Evolutionary conservation across 23 red algal genomes (phyloP).

Genomic region (Gracilaria domingensis): DNA sequence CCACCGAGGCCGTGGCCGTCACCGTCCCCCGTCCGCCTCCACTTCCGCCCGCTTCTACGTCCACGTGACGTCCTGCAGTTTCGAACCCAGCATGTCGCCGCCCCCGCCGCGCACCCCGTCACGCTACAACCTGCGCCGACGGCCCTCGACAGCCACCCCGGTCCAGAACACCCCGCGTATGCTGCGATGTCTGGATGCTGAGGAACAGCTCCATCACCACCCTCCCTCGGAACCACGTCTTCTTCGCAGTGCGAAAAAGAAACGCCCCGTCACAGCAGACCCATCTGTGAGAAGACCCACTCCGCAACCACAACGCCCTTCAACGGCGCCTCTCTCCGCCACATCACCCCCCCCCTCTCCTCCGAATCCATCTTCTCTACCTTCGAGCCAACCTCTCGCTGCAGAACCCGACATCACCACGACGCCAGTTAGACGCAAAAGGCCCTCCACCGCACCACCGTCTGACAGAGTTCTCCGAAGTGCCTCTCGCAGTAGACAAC

Average conservation of each 20-base stretch:
- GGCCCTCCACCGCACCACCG: slow-evolving; percentile 19
- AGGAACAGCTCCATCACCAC: background rate
- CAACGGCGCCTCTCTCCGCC: background rate
- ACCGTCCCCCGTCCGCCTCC: background rate
- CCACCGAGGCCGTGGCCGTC: too few species aligned
- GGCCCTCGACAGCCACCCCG: slow-evolving; percentile 22
- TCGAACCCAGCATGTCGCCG: background rate
- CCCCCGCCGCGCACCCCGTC: slow-evolving; percentile 33
- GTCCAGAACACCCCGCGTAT: background rate
- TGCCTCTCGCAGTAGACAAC: slow-evolving; percentile 15
- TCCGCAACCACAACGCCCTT: background rate
- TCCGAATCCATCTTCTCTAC: too few species aligned
- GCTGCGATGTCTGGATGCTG: slow-evolving; percentile 1
- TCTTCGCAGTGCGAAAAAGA: slow-evolving; percentile 20
- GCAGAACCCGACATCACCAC: background rate
- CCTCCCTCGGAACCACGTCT: slow-evolving; percentile 25
- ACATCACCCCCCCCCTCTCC: background rate
- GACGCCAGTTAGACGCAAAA: background rate
- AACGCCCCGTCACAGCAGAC: background rate
- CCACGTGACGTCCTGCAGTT: background rate
- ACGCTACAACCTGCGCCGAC: slow-evolving; percentile 26
- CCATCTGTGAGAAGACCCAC: background rate
- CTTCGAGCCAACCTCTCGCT: background rate
- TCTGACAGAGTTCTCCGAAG: slow-evolving; percentile 41
- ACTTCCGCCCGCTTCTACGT: background rate